These are phyloP conservation scores for Penicillium sp. DNA, from an alignment of 2,329 filamentous ascomycete genomes.

Conservation along the genomic window DNA sequence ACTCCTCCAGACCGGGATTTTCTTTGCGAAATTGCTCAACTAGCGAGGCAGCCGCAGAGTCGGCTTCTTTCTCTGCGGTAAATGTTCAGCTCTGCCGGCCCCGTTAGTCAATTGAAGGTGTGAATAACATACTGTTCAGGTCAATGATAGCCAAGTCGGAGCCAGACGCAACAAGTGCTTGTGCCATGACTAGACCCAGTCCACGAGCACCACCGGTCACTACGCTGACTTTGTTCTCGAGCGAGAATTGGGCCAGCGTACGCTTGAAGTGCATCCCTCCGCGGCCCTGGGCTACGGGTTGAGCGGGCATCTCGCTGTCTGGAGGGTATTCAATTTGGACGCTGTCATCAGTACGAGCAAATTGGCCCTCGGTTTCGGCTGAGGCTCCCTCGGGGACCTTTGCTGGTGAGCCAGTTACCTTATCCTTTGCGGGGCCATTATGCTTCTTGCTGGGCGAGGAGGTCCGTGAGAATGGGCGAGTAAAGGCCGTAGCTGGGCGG, in stretches of 20 bases:
- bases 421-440: conserved; percentile 27
- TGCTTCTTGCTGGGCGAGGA: conserved; percentile 24
- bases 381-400: conserved; percentile 31
- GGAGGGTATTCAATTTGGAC: conserved; percentile 76
- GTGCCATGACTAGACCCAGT: conserved; percentile 85
- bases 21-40: conserved; percentile 72
- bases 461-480: conserved; percentile 33
- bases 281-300: conserved; percentile 66
- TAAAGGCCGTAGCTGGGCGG: conserved; percentile 20
- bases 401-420: conserved; percentile 27
- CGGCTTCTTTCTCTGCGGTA: conserved; percentile 70
- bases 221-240: conserved; percentile 76
- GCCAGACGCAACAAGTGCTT: conserved; percentile 83
- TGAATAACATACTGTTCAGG: conserved; percentile 69
- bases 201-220: conserved; percentile 90
- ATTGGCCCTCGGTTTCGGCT: conserved; percentile 58
- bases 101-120: neutral
- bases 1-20: conserved; percentile 71
- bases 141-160: conserved; percentile 90
- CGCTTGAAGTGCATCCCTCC: conserved; percentile 80
- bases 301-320: conserved; percentile 67
- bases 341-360: conserved; percentile 73
- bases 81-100: neutral
- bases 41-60: conserved; percentile 69
- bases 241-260: conserved; percentile 78